Conservation (phyloP, 148 eudicot species). For the Fagopyrum homotropicum region DNA sequence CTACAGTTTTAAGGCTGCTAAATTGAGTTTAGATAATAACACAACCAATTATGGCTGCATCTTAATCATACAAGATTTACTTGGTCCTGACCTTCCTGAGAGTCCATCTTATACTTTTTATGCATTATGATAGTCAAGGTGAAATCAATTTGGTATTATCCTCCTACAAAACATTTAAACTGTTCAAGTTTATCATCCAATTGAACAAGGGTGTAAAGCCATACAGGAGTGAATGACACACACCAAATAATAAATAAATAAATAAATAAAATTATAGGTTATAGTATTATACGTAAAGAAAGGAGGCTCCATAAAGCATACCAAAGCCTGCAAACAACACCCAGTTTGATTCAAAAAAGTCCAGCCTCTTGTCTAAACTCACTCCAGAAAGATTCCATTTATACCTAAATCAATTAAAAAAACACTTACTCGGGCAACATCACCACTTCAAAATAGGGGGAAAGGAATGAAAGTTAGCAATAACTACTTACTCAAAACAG, state of each 20-base stretch:
- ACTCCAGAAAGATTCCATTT: slow-evolving; percentile 95
- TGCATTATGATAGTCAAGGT: background rate
- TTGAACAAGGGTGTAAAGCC: background rate
- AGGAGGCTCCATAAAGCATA: slow-evolving; percentile 20
- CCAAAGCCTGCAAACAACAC: slow-evolving; percentile 99
- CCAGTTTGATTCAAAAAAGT: slow-evolving; percentile 97
- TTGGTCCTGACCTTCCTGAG: background rate
- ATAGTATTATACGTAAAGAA: slow-evolving; percentile 1
- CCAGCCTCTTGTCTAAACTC: slow-evolving; percentile 76
- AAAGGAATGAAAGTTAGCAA: slow-evolving; percentile 6
- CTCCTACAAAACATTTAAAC: background rate
- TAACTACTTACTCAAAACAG: slow-evolving; percentile 83
- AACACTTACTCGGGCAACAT: slow-evolving; percentile 1
- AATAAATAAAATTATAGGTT: background rate
- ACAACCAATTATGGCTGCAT: background rate
- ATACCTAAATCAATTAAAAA: slow-evolving; percentile 44
- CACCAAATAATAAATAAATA: background rate
- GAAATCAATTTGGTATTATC: background rate
- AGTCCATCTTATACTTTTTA: background rate
- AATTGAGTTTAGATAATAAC: background rate
- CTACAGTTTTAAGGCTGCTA: background rate
- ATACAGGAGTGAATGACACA: background rate
- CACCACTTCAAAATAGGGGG: background rate
- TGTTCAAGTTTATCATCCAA: background rate
- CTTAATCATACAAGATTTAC: background rate